Evolutionary conservation across 2,329 filamentous ascomycete genomes (phyloP), one percentile per base, ranked within the genome.

Genomic region (Ploettnerulaceae sp.): DNA sequence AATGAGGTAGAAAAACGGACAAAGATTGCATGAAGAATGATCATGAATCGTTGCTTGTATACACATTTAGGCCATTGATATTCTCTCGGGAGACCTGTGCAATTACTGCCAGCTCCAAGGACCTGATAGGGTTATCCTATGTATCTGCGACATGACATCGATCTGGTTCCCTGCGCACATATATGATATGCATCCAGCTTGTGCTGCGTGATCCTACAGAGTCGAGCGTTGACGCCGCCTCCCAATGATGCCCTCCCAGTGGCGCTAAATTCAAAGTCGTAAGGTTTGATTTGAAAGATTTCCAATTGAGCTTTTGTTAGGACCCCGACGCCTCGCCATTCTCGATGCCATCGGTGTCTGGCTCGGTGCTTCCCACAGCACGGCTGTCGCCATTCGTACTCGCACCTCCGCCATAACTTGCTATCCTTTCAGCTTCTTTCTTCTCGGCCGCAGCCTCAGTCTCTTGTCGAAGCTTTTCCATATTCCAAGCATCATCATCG

Each of bases 381-480:
- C 33, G 35, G 14, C 31, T 29, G 24, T 47, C 17, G 15, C 43
- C 45, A 35, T 47, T 44, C 11, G 36, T 49, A 9, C 8, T 38
- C 1, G 45, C 31, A 18, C 28, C 21, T 17, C 22, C 36, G 15
- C 47, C 43, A 25, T 40, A 39, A 6, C 39, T 56, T 25, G 55
- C 61, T 45, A 82, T 50, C 17, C 79, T 72, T 31, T 95, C 88
- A 57, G 89, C 84, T 67, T 96, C 91, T 66, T 85, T 90, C 71
- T 74, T 75, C 53, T 81, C 74, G 39, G 82, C 75, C 22, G 91
- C 64, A 3, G 77, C 79, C 64, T 95, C 88, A 0, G 93, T 98
- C 73, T 97, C 90, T 60, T 75, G 74, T 49, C 93, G 79, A 64
- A 97, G 69, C 51, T 83, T 88, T 59, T 89, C 83, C 59, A 96